phyloP scores from a whole-genome alignment of 2,329 filamentous ascomycete species.

The Aspergillaceae sp. region DNA sequence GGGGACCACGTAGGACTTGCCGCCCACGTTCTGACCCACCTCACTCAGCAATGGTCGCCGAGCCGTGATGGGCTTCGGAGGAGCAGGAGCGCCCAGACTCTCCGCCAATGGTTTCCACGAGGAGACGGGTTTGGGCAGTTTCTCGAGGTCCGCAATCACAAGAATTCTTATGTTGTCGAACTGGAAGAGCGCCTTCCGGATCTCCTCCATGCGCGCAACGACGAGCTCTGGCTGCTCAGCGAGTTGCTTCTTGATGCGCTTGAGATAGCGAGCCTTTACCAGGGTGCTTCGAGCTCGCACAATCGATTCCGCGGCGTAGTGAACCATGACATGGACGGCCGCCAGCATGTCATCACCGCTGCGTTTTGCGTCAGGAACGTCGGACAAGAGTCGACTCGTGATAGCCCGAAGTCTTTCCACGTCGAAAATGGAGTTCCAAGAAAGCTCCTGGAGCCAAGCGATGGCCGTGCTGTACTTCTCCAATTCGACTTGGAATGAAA shows the following conservation, averaged over 20 bases:
- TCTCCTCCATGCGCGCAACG: constrained; percentile 64
- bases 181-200: constrained; percentile 68
- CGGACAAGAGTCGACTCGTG: constrained; percentile 74
- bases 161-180: constrained; percentile 80
- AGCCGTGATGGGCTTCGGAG: constrained; percentile 62
- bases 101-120: constrained; percentile 63
- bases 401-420: constrained; percentile 54
- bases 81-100: constrained; percentile 43
- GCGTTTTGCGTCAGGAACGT: constrained; percentile 86
- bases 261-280: constrained; percentile 79
- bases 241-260: constrained; percentile 72
- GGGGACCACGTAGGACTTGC: constrained; percentile 69
- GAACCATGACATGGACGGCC: constrained; percentile 63
- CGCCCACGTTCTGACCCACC: constrained; percentile 66
- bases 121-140: constrained; percentile 64
- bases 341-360: constrained; percentile 59
- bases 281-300: constrained; percentile 70
- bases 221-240: constrained; percentile 67
- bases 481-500: constrained; percentile 77
- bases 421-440: constrained; percentile 86
- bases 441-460: constrained; percentile 73
- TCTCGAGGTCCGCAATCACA: constrained; percentile 71
- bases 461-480: constrained; percentile 79
- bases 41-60: constrained; percentile 63
- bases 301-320: constrained; percentile 68